Conservation (phyloP, 495 filamentous ascomycete species). For the Neurospora sp. region DNA sequence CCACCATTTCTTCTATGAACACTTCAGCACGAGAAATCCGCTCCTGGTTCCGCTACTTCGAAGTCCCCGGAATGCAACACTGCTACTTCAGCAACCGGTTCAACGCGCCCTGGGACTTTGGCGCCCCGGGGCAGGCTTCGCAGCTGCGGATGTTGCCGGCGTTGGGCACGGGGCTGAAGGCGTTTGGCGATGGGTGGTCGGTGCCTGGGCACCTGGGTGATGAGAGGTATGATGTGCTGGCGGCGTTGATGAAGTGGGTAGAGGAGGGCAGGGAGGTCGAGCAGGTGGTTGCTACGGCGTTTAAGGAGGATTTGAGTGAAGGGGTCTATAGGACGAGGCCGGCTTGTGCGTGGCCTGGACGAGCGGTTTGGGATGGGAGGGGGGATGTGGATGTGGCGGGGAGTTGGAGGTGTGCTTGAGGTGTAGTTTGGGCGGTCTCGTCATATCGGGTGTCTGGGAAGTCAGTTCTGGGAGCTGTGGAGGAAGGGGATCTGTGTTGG, state of each 20-base stretch:
- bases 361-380: constrained; percentile 11
- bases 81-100: constrained; percentile 25
- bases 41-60: constrained; percentile 34
- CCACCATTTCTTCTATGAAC: constrained; percentile 8
- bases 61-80: constrained; percentile 38
- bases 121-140: constrained; percentile 22
- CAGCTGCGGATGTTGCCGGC: constrained; percentile 9
- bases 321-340: constrained; percentile 23
- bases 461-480: background rate
- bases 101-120: constrained; percentile 38
- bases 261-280: constrained; percentile 35
- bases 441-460: background rate
- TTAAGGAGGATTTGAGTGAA: constrained; percentile 19
- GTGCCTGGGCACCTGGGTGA: constrained; percentile 24
- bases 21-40: background rate
- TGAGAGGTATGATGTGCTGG: constrained; percentile 34
- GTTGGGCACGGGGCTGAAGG: constrained; percentile 8
- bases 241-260: constrained; percentile 44
- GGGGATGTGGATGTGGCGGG: constrained; percentile 7
- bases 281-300: constrained; percentile 36
- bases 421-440: no score
- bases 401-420: constrained; percentile 11
- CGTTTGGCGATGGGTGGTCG: constrained; percentile 23
- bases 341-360: constrained; percentile 31
- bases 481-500: background rate